A percentile compares a stretch with the other conserved stretches of the same genome.
Evolutionary conservation across 495 filamentous ascomycete species (phyloP).

Genomic region (Patellaria atrata): DNA sequence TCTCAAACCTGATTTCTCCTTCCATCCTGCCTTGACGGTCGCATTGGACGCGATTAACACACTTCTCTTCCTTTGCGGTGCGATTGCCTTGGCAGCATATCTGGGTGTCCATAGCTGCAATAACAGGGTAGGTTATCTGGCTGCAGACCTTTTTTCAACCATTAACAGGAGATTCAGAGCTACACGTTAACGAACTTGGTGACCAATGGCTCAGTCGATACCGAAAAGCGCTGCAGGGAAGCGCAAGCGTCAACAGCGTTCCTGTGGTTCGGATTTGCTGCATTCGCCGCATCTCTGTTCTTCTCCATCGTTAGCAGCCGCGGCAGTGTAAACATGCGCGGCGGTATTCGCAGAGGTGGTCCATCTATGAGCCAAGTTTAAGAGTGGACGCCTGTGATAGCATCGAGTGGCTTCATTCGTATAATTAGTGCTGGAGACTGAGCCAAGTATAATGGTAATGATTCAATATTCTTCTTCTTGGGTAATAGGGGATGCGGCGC

Average conservation of each 20-base stretch:
- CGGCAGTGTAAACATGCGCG: slow-evolving; percentile 30
- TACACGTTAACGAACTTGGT: slow-evolving; percentile 45
- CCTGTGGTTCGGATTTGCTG: slow-evolving; percentile 56
- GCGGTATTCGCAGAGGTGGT: slow-evolving; percentile 34
- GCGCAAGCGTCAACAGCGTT: slow-evolving; percentile 54
- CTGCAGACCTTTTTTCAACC: slow-evolving; percentile 1
- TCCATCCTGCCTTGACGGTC: slow-evolving; percentile 41
- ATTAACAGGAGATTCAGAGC: slow-evolving; percentile 26
- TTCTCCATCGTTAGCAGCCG: slow-evolving; percentile 35
- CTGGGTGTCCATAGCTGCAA: slow-evolving; percentile 45
- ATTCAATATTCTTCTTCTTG: too few relatives aligned
- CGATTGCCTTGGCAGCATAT: slow-evolving; percentile 48
- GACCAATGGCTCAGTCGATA: slow-evolving; percentile 42
- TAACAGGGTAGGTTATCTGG: slow-evolving; percentile 38
- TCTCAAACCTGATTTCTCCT: slow-evolving; percentile 32
- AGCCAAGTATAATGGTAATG: too few relatives aligned
- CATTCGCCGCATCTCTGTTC: slow-evolving; percentile 40
- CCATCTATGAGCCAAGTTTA: slow-evolving; percentile 55
- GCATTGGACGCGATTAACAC: slow-evolving; percentile 44
- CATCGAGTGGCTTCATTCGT: too few relatives aligned
- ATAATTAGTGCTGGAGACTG: too few relatives aligned
- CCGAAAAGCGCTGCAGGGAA: slow-evolving; percentile 47
- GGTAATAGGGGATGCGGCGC: too few relatives aligned
- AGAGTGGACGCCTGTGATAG: too few relatives aligned
- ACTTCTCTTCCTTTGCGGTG: slow-evolving; percentile 51